These are phyloP conservation scores for Digitaria exilis DNA, from an alignment of 202 grass and related monocot species.

Conservation along the genomic window DNA sequence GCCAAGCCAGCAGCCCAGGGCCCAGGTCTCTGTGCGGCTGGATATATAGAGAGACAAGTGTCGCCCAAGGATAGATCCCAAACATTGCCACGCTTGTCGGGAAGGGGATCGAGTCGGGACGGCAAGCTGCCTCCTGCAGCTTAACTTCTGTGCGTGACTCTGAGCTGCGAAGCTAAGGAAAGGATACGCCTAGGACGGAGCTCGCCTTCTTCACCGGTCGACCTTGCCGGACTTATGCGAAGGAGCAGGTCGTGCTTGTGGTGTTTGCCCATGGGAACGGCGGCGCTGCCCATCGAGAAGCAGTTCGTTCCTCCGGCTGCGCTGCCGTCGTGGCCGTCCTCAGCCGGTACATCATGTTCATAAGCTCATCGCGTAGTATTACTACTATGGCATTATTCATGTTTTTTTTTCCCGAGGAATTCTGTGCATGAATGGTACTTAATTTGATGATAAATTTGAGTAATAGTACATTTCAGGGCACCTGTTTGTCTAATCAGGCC, in stretches of 20 bases:
- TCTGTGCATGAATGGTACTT: not conserved
- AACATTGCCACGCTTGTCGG: not conserved
- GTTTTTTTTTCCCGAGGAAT: not conserved
- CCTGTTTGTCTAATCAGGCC: not conserved
- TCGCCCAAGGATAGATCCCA: constrained; percentile 20
- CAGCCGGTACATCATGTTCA: constrained; percentile 41
- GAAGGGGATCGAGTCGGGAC: not conserved
- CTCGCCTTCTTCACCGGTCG: not conserved
- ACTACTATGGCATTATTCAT: not conserved
- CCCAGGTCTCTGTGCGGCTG: not conserved
- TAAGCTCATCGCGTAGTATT: not conserved
- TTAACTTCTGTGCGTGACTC: not conserved
- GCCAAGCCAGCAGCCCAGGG: constrained; percentile 28
- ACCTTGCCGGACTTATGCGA: constrained; percentile 14
- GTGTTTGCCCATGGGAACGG: constrained; percentile 33
- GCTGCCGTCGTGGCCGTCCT: constrained; percentile 48
- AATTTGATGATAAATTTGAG: not conserved
- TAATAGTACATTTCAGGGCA: too few species aligned
- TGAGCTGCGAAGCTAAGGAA: not conserved
- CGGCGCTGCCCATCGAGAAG: constrained; percentile 49
- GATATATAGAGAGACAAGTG: constrained; percentile 19
- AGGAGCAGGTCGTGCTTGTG: constrained; percentile 14
- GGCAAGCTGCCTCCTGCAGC: not conserved
- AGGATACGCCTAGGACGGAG: not conserved
- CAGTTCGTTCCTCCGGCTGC: constrained; percentile 51